These are phyloP conservation scores for Miscanthus lutarioriparius DNA, from an alignment of 176 grass and related monocot species.

Conservation along the genomic window DNA sequence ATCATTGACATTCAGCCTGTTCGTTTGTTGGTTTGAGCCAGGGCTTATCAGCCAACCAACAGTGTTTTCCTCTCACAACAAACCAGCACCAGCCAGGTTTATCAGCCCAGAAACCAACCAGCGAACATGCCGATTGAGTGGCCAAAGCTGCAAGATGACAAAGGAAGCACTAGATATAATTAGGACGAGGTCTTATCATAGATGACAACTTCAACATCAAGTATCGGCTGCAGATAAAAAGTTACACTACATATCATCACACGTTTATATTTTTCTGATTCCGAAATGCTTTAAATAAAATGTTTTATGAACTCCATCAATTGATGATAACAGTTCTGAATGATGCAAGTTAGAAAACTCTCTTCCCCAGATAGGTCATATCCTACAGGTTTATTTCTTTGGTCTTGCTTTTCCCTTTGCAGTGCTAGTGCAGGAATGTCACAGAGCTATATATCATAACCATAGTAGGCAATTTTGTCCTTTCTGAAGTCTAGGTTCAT, in stretches of 20 bases:
- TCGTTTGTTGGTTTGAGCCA: too few species aligned
- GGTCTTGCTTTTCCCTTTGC: not conserved
- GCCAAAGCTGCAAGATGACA: constrained; percentile 5
- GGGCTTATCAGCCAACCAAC: too few species aligned
- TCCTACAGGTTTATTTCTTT: not conserved
- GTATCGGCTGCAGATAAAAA: not conserved
- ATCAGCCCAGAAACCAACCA: too few species aligned
- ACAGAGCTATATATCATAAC: not conserved
- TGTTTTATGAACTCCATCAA: not conserved
- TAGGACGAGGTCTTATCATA: not conserved
- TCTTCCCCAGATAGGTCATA: not conserved
- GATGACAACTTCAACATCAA: not conserved
- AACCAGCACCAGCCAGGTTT: too few species aligned
- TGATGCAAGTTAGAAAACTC: not conserved
- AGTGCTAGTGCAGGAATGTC: not conserved
- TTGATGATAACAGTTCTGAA: not conserved
- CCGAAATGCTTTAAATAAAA: not conserved
- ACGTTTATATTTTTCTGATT: not conserved
- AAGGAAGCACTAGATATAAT: constrained; percentile 12
- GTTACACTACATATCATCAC: not conserved
- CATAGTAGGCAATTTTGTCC: not conserved
- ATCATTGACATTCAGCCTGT: too few species aligned
- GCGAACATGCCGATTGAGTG: not conserved
- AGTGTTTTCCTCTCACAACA: too few species aligned
- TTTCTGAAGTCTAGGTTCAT: not conserved